Evolutionary conservation across 2,329 filamentous ascomycete species (phyloP), one percentile per base, ranked within the genome.

Genomic region (Paradendryphiella salina): DNA sequence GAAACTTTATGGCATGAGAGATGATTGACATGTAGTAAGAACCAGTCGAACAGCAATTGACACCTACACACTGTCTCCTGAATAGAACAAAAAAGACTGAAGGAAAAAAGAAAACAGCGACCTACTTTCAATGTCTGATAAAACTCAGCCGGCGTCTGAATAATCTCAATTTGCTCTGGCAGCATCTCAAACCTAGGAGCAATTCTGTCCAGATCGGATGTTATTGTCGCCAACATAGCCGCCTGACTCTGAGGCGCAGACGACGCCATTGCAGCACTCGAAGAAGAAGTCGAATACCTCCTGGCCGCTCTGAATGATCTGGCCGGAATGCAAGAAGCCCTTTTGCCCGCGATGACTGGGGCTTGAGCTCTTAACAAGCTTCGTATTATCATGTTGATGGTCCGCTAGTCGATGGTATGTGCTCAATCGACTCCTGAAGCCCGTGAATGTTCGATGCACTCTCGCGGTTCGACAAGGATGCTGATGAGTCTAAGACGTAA

Each of bases 181-280:
- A 85, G 79, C 20, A 99, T 80, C 69, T 92, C 89, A 63, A 99
- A 96, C 36, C 89, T 87, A n/a, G 94, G 94, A 3, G 92, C 88
- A 58, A 97, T 84, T 63, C 82, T 87, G 72, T 99, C 94, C 54
- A 99, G 77, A 72, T 99, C 92, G 35, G 79, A 78, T 10, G 83
- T 86, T 46, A 89, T 80, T 11, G 79, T 78, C 13, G 81, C 83
- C 40, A 88, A 73, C 65, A 80, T 77, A 7, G 78, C 77, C 28
- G 63, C 75, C 74, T 69, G 83, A 72, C 69, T 88, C 56, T 64
- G 75, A 36, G 69, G 62, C 50, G 59, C 46, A 44, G 69, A 56
- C 20, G 67, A 40, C 51, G 62, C 51, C 55, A 64, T 68, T 1
- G 61, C 48, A 43, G 66, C 51, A 54, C 61, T 66, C 40, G 67